A percentile compares a stretch with the other conserved stretches of the same genome.
Evolutionary conservation across 2,329 filamentous ascomycete species (phyloP).

Genomic region (Lizonia empirigonia): DNA sequence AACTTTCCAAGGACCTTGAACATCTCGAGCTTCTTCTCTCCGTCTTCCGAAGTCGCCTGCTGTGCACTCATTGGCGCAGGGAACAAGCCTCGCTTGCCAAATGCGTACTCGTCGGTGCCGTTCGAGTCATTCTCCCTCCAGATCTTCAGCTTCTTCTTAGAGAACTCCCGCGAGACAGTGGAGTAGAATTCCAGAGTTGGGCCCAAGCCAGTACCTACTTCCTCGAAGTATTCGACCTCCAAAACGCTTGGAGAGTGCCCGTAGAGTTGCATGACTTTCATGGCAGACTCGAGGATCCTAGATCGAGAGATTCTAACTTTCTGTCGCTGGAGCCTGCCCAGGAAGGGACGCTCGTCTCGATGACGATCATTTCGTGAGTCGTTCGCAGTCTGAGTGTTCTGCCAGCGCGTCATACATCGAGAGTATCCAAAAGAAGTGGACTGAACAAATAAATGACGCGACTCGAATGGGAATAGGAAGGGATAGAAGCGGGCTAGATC

Average conservation of each 20-base stretch:
- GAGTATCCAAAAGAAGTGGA: slow-evolving; percentile 98
- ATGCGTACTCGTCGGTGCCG: slow-evolving; percentile 79
- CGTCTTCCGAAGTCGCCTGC: slow-evolving; percentile 73
- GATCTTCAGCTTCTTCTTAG: slow-evolving; percentile 93
- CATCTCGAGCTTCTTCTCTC: slow-evolving; percentile 84
- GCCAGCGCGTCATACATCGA: slow-evolving; percentile 96
- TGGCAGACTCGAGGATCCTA: slow-evolving; percentile 93
- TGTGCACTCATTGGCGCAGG: slow-evolving; percentile 86
- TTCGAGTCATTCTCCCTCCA: slow-evolving; percentile 89
- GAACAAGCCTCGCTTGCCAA: slow-evolving; percentile 83
- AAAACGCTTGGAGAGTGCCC: slow-evolving; percentile 94
- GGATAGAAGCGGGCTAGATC: slow-evolving; percentile 92
- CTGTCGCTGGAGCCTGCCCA: slow-evolving; percentile 89
- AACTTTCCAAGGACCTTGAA: slow-evolving; percentile 97
- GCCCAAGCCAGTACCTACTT: slow-evolving; percentile 93
- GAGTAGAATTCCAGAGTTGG: slow-evolving; percentile 98
- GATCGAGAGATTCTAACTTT: slow-evolving; percentile 96
- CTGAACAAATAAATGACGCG: slow-evolving; percentile 92
- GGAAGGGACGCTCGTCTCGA: slow-evolving; percentile 86
- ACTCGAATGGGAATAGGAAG: slow-evolving; percentile 98
- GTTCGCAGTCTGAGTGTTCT: slow-evolving; percentile 82
- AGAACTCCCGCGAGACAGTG: slow-evolving; percentile 94
- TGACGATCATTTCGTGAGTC: slow-evolving; percentile 81
- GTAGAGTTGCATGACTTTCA: slow-evolving; percentile 99
- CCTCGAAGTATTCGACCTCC: slow-evolving; percentile 98